These are phyloP conservation scores for Alternaria consortialis DNA, from an alignment of 2,329 filamentous ascomycete species.

Conservation along the genomic window DNA sequence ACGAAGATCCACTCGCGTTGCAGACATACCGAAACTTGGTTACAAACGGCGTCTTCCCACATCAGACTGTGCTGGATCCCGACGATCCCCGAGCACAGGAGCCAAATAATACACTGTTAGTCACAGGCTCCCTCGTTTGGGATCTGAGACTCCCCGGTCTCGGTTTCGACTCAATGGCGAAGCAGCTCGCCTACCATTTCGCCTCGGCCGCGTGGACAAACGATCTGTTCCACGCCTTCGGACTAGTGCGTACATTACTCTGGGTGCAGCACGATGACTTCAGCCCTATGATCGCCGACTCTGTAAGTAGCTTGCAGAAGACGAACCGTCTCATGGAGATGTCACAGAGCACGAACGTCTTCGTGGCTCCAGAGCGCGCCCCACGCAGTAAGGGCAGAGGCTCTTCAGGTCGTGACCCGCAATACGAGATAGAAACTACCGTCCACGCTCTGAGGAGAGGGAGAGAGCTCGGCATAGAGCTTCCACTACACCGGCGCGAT, in stretches of 20 bases:
- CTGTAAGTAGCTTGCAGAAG: slow-evolving; percentile 64
- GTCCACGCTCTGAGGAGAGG: slow-evolving; percentile 33
- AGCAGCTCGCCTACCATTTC: slow-evolving; percentile 69
- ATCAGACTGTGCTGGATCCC: slow-evolving; percentile 60
- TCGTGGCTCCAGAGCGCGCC: slow-evolving; percentile 28
- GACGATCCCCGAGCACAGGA: slow-evolving; percentile 55
- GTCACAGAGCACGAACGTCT: slow-evolving; percentile 62
- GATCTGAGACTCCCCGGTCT: slow-evolving; percentile 56
- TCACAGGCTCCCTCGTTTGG: slow-evolving; percentile 51
- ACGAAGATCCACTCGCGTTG: slow-evolving; percentile 31
- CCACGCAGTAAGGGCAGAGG: slow-evolving; percentile 24
- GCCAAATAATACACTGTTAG: slow-evolving; percentile 76
- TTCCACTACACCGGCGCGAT: slow-evolving; percentile 39
- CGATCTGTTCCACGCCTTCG: slow-evolving; percentile 75
- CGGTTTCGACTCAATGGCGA: slow-evolving; percentile 65
- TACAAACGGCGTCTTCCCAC: slow-evolving; percentile 60
- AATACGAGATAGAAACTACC: slow-evolving; percentile 42
- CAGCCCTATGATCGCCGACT: slow-evolving; percentile 66
- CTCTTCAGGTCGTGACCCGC: slow-evolving; percentile 34
- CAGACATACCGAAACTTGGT: slow-evolving; percentile 62
- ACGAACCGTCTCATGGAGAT: slow-evolving; percentile 68
- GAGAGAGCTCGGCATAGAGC: slow-evolving; percentile 30
- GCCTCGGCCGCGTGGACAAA: slow-evolving; percentile 66
- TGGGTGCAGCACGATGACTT: slow-evolving; percentile 74
- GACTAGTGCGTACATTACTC: slow-evolving; percentile 79